Percentiles rank a stretch among this genome's conserved stretches.
Evolutionary conservation across 768 basidiomycete species (phyloP).

Genomic region (Multifurca ochricompacta): DNA sequence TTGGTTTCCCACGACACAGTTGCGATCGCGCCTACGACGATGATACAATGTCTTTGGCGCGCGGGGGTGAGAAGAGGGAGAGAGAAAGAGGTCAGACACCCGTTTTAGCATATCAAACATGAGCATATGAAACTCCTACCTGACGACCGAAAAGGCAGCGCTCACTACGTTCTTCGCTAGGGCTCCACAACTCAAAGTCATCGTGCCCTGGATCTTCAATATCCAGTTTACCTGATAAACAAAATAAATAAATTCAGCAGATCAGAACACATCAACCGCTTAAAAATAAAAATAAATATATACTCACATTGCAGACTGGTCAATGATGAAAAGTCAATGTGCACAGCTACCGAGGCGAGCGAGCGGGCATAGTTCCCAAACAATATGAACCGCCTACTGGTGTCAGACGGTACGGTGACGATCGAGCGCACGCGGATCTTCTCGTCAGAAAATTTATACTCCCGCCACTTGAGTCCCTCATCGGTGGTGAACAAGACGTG

Average conservation of each 20-base stretch:
- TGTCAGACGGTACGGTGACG: constrained; percentile 85
- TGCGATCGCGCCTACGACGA: constrained; percentile 67
- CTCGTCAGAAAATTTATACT: constrained; percentile 75
- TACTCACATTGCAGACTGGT: constrained; percentile 68
- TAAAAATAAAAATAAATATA: not conserved
- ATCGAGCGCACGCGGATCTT: constrained; percentile 68
- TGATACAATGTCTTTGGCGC: constrained; percentile 90
- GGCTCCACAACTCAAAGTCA: constrained; percentile 97
- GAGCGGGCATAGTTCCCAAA: constrained; percentile 53
- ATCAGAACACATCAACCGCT: constrained; percentile 2
- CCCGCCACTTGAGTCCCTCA: constrained; percentile 81
- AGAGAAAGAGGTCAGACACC: not conserved
- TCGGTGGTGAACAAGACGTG: constrained; percentile 84
- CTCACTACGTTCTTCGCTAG: constrained; percentile 82
- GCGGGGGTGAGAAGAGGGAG: too few relatives aligned
- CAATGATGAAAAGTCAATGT: constrained; percentile 82
- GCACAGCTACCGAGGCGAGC: constrained; percentile 54
- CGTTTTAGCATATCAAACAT: not conserved
- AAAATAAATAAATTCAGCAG: not conserved
- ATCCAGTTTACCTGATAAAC: constrained; percentile 71
- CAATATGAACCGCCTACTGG: constrained; percentile 83
- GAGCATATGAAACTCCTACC: constrained; percentile 35
- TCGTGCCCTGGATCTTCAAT: constrained; percentile 69
- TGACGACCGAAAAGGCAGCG: constrained; percentile 88
- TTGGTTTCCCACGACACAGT: constrained; percentile 78